Conservation (phyloP, 2,329 filamentous ascomycete species). For the Ambrosiella cleistominuta region DNA sequence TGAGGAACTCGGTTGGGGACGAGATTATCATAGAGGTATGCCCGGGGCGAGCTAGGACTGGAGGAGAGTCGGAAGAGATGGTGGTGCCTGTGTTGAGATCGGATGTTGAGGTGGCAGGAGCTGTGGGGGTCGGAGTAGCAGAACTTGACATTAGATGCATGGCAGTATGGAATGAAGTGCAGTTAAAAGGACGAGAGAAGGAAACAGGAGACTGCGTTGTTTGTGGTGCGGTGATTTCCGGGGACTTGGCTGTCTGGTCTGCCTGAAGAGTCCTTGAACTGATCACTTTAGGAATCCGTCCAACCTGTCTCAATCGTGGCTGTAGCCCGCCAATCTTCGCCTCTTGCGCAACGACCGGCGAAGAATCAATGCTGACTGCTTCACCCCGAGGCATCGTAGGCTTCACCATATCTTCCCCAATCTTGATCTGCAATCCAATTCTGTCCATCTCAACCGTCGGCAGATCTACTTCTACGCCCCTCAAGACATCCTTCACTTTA, state of each 20-base stretch:
- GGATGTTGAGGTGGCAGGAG: constrained; percentile 15
- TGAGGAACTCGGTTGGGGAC: neutral
- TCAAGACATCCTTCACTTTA: neutral
- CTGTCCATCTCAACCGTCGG: neutral
- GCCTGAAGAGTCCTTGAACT: constrained; percentile 33
- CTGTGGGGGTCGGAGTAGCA: constrained; percentile 11
- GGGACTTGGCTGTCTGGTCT: constrained; percentile 20
- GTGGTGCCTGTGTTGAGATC: constrained; percentile 23
- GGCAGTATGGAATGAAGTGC: constrained; percentile 28
- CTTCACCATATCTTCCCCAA: neutral
- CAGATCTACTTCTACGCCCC: neutral
- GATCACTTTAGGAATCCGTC: constrained; percentile 69
- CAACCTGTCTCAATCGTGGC: constrained; percentile 55
- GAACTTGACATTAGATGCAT: neutral
- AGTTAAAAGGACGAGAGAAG: constrained; percentile 68
- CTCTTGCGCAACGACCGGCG: neutral
- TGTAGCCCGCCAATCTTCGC: neutral
- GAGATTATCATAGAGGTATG: constrained; percentile 18
- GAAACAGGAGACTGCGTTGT: constrained; percentile 43
- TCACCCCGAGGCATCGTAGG: neutral
- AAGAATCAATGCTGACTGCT: neutral
- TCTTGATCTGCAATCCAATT: neutral
- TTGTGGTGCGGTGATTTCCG: neutral
- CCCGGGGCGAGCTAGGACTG: constrained; percentile 20
- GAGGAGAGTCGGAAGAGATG: constrained; percentile 23